phyloP scores from a whole-genome alignment of 78 protist species.

The Speleostelium caveatum region DNA sequence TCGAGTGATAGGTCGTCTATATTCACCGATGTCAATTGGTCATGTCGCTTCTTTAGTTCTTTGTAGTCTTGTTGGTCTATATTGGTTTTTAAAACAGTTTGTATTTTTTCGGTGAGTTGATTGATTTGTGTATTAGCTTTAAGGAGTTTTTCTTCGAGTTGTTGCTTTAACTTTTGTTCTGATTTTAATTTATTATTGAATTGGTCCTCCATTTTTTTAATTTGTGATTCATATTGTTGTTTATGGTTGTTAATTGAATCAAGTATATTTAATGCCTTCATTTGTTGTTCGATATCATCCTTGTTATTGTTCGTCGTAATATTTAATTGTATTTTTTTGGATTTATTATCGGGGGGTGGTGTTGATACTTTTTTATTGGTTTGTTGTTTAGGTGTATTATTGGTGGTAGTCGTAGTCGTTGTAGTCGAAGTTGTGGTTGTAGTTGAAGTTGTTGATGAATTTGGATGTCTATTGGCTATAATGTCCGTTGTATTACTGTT shows the following conservation, averaged over 20 bases:
- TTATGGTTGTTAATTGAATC: background rate
- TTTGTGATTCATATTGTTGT: background rate
- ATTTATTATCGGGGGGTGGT: background rate
- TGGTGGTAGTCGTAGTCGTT: slow-evolving; percentile 14
- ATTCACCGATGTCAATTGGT: background rate
- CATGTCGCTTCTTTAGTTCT: slow-evolving; percentile 19
- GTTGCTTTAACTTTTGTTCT: slow-evolving; percentile 38
- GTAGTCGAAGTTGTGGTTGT: slow-evolving; percentile 4
- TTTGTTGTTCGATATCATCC: background rate
- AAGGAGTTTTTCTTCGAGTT: slow-evolving; percentile 21
- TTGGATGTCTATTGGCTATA: background rate
- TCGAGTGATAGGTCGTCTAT: slow-evolving; percentile 36
- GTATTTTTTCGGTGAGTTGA: slow-evolving; percentile 24
- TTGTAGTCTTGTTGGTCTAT: background rate
- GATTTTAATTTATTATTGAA: slow-evolving; percentile 9
- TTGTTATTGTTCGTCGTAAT: too few species aligned
- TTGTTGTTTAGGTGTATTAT: background rate
- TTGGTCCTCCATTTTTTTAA: slow-evolving; percentile 30
- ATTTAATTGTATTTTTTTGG: too few species aligned
- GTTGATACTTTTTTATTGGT: background rate
- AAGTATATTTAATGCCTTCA: background rate
- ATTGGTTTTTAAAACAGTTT: background rate
- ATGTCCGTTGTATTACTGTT: background rate
- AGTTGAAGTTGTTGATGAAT: background rate
- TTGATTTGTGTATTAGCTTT: slow-evolving; percentile 20